Evolutionary conservation across 208 protist species (phyloP).

Genomic region (Entamoeba dispar): DNA sequence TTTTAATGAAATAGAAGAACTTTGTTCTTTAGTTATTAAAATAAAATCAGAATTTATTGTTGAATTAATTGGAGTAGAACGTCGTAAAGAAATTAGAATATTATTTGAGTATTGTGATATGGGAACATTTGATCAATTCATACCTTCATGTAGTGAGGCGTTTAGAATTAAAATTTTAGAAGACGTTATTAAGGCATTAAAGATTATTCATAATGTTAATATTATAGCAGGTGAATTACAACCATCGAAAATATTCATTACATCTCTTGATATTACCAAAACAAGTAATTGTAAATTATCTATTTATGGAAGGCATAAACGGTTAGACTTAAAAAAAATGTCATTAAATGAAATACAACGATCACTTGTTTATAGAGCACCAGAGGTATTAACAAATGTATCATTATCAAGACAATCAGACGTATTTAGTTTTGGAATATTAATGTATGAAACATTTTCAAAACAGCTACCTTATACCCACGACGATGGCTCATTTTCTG

Average conservation of each 20-base stretch:
- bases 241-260: background rate
- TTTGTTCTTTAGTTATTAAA: no score
- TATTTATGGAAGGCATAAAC: background rate
- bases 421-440: background rate
- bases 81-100: background rate
- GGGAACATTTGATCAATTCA: background rate
- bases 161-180: background rate
- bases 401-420: background rate
- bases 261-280: background rate
- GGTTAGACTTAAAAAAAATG: background rate
- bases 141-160: background rate
- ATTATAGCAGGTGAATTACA: background rate
- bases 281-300: background rate
- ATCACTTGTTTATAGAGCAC: background rate
- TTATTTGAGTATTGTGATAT: background rate
- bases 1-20: no score
- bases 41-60: no score
- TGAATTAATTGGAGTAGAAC: no score
- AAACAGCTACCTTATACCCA: background rate
- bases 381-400: background rate
- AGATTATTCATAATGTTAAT: background rate
- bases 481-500: background rate
- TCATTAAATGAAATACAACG: background rate
- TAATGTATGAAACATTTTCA: background rate
- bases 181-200: background rate